Evolutionary conservation across 2,329 filamentous ascomycete species (phyloP), one percentile per base, ranked within the genome.

Genomic region (Xenosphaeropsis pyriputrescens): DNA sequence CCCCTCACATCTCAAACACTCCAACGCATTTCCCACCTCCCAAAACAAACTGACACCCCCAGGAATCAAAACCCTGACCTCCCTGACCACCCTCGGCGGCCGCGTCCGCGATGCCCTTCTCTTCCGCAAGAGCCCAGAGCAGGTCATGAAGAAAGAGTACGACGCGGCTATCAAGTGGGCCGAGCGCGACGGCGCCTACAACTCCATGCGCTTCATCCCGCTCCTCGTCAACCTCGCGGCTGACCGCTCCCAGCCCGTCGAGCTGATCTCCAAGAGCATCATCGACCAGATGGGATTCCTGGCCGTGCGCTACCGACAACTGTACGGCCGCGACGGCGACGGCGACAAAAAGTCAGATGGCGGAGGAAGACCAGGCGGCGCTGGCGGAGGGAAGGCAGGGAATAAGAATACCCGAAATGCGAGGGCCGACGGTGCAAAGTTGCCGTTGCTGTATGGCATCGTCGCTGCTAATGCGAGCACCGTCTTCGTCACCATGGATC

Each of bases 101-200:
- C 46, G 48, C 18, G 47, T 50, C 18, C 44, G 47, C 32, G 49
- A 50, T 7, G 44, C 46, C 18, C 46, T 11, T 30, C 32, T 7
- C 32, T 29, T 30, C 34, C 33, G 16, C 36, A 34, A 6, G 39
- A 44, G 16, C 41, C 45, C 12, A 17, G 52, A 55, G 32, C 40
- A 37, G 18, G 31, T 55, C 7, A 54, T 57, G 33, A 38, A 39
- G 8, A 47, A 43, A 38, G 48, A 51, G 37, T 45, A 57, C 13
- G 41, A 51, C 4, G 40, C 42, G 35, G 57, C 55, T 32, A 50
- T 55, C 17, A 52, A 46, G 36, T 57, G 52, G 53, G 45, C 53
- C 15, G 50, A 57, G 29, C 44, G 38, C n/a, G 55, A 57, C 42
- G 55, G 54, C 6, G 51, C 48, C 4, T 56, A 47, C 29, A 8